These are phyloP conservation scores for Aaosphaeria pasadenensis DNA, from an alignment of 2,329 filamentous ascomycete species.

Conservation along the genomic window DNA sequence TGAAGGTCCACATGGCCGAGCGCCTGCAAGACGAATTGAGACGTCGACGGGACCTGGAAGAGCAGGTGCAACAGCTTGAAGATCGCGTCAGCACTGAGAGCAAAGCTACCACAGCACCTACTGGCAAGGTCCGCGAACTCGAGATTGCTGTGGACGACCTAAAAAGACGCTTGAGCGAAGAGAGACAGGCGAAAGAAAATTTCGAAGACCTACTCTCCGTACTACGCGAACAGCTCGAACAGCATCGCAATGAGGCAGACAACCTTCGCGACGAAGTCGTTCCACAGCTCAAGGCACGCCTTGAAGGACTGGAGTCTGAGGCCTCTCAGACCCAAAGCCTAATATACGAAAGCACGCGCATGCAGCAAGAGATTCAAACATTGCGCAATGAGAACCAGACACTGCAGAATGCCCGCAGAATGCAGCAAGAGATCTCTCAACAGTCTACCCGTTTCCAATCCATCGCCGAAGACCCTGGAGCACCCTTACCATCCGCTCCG, in stretches of 20 bases:
- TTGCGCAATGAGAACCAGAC: slow-evolving; percentile 67
- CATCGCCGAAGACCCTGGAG: slow-evolving; percentile 58
- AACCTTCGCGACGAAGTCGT: slow-evolving; percentile 87
- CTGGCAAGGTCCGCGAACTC: slow-evolving; percentile 67
- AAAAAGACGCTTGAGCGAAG: slow-evolving; percentile 76
- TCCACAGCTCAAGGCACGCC: slow-evolving; percentile 70
- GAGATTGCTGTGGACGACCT: slow-evolving; percentile 80
- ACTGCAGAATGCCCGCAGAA: slow-evolving; percentile 47
- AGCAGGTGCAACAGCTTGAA: slow-evolving; percentile 79
- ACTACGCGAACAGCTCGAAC: slow-evolving; percentile 77
- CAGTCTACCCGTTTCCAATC: slow-evolving; percentile 54
- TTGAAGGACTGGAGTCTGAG: slow-evolving; percentile 76
- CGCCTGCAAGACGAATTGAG: slow-evolving; percentile 85
- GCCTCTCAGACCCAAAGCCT: slow-evolving; percentile 69
- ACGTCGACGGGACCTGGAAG: slow-evolving; percentile 72
- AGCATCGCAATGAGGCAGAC: slow-evolving; percentile 82
- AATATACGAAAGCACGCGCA: slow-evolving; percentile 75
- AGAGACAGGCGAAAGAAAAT: slow-evolving; percentile 83
- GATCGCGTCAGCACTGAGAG: slow-evolving; percentile 58
- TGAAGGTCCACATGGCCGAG: slow-evolving; percentile 79
- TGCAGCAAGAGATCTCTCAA: slow-evolving; percentile 46
- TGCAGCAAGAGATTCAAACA: slow-evolving; percentile 71
- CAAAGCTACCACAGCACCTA: slow-evolving; percentile 19
- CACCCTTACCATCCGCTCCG: slow-evolving; percentile 24
- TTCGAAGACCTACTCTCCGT: slow-evolving; percentile 89